These are phyloP conservation scores for Hyaloscypha bicolor DNA, from an alignment of 495 filamentous ascomycete genomes.

Conservation along the genomic window DNA sequence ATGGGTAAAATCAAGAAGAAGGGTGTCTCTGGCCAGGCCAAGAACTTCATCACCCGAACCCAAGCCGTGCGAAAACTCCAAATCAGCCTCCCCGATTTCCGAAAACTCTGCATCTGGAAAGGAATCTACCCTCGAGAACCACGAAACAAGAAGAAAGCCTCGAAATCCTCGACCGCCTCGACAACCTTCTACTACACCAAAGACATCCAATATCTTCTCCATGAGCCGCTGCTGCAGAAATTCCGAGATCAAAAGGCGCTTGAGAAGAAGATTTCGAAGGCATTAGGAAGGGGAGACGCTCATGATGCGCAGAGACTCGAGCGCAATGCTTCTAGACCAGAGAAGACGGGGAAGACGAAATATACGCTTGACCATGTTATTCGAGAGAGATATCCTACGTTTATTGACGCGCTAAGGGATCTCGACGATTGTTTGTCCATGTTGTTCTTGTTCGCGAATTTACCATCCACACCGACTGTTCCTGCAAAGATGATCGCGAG, in stretches of 20 bases:
- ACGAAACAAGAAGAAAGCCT: constrained; percentile 92
- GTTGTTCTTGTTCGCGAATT: constrained; percentile 94
- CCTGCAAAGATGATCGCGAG: constrained; percentile 90
- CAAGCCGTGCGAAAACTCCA: constrained; percentile 97
- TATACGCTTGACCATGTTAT: constrained; percentile 95
- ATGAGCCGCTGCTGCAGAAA: constrained; percentile 92
- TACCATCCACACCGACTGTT: constrained; percentile 85
- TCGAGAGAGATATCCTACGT: constrained; percentile 96
- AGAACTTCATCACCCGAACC: constrained; percentile 97
- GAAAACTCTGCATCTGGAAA: constrained; percentile 98
- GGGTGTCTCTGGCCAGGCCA: constrained; percentile 89
- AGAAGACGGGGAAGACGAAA: constrained; percentile 81
- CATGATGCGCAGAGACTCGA: constrained; percentile 73
- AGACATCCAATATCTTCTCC: constrained; percentile 96
- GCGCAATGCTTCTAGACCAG: constrained; percentile 65
- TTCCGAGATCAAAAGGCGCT: constrained; percentile 96
- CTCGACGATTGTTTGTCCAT: constrained; percentile 96
- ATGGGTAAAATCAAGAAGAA: constrained; percentile 96
- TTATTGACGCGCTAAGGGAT: constrained; percentile 90
- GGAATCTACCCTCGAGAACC: constrained; percentile 98
- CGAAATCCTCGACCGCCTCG: constrained; percentile 82
- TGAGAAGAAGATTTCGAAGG: constrained; percentile 93
- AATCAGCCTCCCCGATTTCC: constrained; percentile 94
- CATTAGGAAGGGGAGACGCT: constrained; percentile 88
- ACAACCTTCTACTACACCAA: constrained; percentile 99